Percentiles rank a stretch among this genome's conserved stretches.
These are phyloP conservation scores for Cystofilobasidium ferigula DNA, from an alignment of 768 basidiomycete genomes.

Conservation along the genomic window DNA sequence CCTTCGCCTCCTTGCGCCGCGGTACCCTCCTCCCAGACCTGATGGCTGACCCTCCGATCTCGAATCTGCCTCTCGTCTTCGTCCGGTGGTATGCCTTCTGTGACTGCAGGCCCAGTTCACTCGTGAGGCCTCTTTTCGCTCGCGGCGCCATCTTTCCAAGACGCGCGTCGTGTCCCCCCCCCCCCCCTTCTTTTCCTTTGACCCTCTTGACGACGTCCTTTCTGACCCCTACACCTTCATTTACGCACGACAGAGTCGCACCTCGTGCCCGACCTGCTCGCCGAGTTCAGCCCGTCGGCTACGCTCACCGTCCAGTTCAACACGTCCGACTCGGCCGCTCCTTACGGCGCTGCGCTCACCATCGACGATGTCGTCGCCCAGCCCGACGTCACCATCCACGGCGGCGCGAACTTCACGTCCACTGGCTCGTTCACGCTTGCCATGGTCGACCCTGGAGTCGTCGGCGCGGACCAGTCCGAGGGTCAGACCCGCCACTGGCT, in stretches of 20 bases:
- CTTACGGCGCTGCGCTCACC: conserved; percentile 52
- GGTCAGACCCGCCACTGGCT: conserved; percentile 69
- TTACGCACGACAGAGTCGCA: conserved; percentile 30
- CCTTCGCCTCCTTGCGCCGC: neutral
- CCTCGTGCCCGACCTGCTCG: conserved; percentile 53
- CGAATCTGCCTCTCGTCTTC: neutral
- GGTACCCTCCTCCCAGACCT: neutral
- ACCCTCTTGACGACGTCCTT: neutral
- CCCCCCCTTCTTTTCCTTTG: no score
- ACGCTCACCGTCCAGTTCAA: conserved; percentile 48
- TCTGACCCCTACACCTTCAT: conserved; percentile 8
- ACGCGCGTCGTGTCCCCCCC: no score
- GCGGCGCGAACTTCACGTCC: conserved; percentile 45
- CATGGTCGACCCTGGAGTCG: conserved; percentile 64
- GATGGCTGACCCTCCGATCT: neutral
- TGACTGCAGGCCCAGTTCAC: neutral
- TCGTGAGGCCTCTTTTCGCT: neutral
- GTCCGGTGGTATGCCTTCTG: neutral
- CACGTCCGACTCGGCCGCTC: conserved; percentile 42
- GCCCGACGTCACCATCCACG: conserved; percentile 8
- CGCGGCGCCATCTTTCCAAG: neutral
- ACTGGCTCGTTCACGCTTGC: conserved; percentile 49
- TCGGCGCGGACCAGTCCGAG: conserved; percentile 50
- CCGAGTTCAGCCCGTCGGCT: conserved; percentile 54
- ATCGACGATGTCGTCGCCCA: conserved; percentile 44